Evolutionary conservation across 208 protist genomes (phyloP).

Genomic region (Plasmodiophora brassicae): DNA sequence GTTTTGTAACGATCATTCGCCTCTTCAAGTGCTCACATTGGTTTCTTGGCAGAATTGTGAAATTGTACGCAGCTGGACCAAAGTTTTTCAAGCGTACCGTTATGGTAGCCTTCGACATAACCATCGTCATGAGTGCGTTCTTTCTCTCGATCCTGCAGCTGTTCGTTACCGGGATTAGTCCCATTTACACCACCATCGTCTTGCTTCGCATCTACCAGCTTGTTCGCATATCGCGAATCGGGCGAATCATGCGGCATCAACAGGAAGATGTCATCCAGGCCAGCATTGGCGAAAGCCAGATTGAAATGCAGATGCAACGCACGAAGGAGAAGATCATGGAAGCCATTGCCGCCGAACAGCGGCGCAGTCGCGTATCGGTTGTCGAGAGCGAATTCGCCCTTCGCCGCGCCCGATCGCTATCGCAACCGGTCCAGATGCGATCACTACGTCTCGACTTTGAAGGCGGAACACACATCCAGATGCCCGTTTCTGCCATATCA

Average conservation of each 20-base stretch:
- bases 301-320: background rate
- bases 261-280: background rate
- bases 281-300: background rate
- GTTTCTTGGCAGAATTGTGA: background rate
- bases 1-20: background rate
- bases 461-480: background rate
- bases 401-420: background rate
- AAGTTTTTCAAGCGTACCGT: background rate
- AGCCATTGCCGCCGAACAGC: background rate
- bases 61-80: slow-evolving; percentile 8
- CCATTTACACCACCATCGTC: background rate
- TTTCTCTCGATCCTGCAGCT: background rate
- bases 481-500: background rate
- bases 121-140: background rate
- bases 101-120: background rate
- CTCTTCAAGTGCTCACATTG: background rate
- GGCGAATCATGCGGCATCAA: background rate
- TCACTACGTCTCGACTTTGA: background rate
- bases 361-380: background rate
- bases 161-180: background rate
- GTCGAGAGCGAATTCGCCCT: background rate
- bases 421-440: background rate
- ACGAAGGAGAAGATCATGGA: background rate
- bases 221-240: background rate
- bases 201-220: background rate